Base-by-base conservation (phyloP, 257 asterid species). In the Rehmannia glutinosa region DNA sequence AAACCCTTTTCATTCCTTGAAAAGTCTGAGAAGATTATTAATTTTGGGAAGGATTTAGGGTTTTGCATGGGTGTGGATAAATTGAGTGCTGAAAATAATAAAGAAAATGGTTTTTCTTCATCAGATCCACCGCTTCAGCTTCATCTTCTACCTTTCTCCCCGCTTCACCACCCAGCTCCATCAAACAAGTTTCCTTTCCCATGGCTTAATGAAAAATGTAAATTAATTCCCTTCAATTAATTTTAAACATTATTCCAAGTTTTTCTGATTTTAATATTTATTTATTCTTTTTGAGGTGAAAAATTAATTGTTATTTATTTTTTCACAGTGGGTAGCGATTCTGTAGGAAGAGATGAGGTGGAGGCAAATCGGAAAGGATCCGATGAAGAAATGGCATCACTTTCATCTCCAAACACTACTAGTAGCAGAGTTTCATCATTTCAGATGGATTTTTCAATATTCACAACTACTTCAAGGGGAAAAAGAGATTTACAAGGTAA, bases 91-190 rank as follows among this genome's bases (percentile, higher is more conserved):
- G 70, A 2, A 17, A 49, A 12, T 3, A 33, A 49, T 35, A 57
- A 73, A 7, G 36, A 53, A 20, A 32, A 20, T 30, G 68, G 68
- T 6, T 66, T 58, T 53, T 45, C 59, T 41, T 72, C 87, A 4
- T 53, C 87, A 69, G 94, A 84, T 81, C 90, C 83, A 45, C 87
- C 90, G 67, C 89, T 91, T 57, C 96, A 91, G 86, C 96, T 88
- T 17, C 89, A 91, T 68, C 93, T 91, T 1, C 75, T 91, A n/a
- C 95, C 97, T 1, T 86, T 77, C 55, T 75, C 87, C 20, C 90
- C 89, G 20, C 88, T 83, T 57, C 84, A 73, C 3, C 58, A 66
- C 42, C 2, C 84, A 68, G 13, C 38, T 10, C 10, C 84, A 1
- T 7, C 84, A 0, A 53, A 72, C 51, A 75, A 71, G 66, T 59